Evolutionary conservation across 371 early-diverging fungal species (phyloP).

Genomic region (Paramicrosporidium saccamoebae): DNA sequence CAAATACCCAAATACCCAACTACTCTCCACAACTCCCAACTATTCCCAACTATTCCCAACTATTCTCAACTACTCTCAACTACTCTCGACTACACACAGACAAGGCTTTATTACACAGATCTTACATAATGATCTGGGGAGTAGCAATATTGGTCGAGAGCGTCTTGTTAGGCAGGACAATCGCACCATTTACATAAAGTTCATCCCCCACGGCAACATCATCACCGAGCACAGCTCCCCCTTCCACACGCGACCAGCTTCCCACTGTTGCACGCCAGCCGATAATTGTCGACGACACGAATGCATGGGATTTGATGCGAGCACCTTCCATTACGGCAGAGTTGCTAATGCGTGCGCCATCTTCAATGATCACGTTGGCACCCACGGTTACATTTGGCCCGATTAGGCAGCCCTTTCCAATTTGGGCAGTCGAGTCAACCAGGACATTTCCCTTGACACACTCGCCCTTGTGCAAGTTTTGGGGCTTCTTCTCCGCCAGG

Average conservation of each 20-base stretch:
- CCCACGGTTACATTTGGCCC: slow-evolving; percentile 82
- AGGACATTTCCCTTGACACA: slow-evolving; percentile 61
- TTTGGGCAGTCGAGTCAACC: slow-evolving; percentile 57
- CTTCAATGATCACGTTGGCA: slow-evolving; percentile 63
- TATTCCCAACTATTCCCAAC: too few relatives aligned
- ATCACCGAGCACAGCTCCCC: slow-evolving; percentile 67
- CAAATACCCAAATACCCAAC: too few relatives aligned
- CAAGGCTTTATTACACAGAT: too few relatives aligned
- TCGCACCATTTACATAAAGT: slow-evolving; percentile 70
- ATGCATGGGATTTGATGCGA: slow-evolving; percentile 50
- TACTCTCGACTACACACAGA: too few relatives aligned
- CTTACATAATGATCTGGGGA: slow-evolving; percentile 79
- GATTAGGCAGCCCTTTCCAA: slow-evolving; percentile 74
- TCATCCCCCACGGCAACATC: slow-evolving; percentile 72
- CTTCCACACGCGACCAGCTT: slow-evolving; percentile 69
- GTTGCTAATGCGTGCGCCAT: slow-evolving; percentile 67
- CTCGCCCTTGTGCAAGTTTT: slow-evolving; percentile 19
- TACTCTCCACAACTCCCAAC: too few relatives aligned
- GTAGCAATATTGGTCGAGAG: slow-evolving; percentile 53
- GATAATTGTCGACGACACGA: slow-evolving; percentile 65
- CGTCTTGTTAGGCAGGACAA: slow-evolving; percentile 68
- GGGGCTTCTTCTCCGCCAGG: slow-evolving; percentile 28
- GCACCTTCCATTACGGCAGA: slow-evolving; percentile 64
- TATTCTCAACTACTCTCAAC: too few relatives aligned
- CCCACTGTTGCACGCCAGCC: slow-evolving; percentile 89